Conservation (phyloP, 495 filamentous ascomycete species). For the Penicillium soppii region DNA sequence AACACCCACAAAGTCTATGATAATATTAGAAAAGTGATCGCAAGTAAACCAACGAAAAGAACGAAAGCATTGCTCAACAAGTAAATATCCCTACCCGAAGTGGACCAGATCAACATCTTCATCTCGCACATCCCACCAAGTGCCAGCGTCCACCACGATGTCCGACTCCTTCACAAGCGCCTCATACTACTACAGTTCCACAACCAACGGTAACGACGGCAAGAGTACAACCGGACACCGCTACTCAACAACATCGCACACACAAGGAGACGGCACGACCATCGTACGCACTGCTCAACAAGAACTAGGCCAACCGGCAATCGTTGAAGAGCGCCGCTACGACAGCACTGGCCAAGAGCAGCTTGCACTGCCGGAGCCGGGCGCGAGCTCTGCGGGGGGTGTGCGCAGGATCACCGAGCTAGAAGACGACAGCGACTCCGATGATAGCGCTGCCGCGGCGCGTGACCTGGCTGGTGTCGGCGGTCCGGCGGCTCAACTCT, state of each 20-base stretch:
- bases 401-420: slow-evolving; percentile 30
- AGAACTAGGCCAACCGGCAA: slow-evolving; percentile 34
- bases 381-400: slow-evolving; percentile 22
- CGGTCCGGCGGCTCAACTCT: slow-evolving; percentile 3
- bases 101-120: slow-evolving; percentile 7
- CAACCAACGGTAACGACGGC: slow-evolving; percentile 24
- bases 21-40: background rate
- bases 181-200: slow-evolving; percentile 36
- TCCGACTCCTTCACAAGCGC: slow-evolving; percentile 26
- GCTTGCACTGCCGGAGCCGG: slow-evolving; percentile 7
- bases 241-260: slow-evolving; percentile 35
- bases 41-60: background rate
- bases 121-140: slow-evolving; percentile 8
- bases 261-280: slow-evolving; percentile 36
- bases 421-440: slow-evolving; percentile 4
- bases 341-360: slow-evolving; percentile 37
- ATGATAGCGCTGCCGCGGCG: background rate
- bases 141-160: slow-evolving; percentile 13
- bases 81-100: background rate
- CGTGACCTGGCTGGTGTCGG: slow-evolving; percentile 3
- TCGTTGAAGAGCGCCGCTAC: slow-evolving; percentile 37
- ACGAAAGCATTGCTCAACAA: background rate
- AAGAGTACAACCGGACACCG: slow-evolving; percentile 31
- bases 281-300: slow-evolving; percentile 38
- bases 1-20: too few relatives aligned